Evolutionary conservation across 164 flowering plant species (phyloP).

Genomic region (Magnolia kwangsiensis): DNA sequence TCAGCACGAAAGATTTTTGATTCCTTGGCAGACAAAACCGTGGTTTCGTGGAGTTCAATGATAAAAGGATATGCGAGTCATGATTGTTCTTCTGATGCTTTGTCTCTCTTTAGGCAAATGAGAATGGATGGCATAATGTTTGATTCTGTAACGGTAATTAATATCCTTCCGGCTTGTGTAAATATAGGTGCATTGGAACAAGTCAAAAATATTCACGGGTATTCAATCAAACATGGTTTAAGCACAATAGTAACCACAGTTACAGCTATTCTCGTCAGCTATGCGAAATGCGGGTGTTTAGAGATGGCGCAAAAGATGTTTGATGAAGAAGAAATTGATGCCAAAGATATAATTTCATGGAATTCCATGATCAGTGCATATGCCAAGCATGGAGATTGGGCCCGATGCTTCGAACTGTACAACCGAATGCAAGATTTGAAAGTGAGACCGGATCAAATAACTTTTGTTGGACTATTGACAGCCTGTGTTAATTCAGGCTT

Average conservation of each 20-base stretch:
- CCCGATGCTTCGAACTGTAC: slow-evolving; percentile 35
- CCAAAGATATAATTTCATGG: slow-evolving; percentile 48
- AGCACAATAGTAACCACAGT: slow-evolving; percentile 24
- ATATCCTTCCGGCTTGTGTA: slow-evolving; percentile 58
- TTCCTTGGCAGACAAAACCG: slow-evolving; percentile 27
- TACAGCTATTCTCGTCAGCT: slow-evolving; percentile 48
- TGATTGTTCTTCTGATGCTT: slow-evolving; percentile 35
- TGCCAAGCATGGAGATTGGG: slow-evolving; percentile 52
- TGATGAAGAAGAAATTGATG: slow-evolving; percentile 33
- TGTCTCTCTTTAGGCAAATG: slow-evolving; percentile 45
- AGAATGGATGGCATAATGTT: slow-evolving; percentile 32
- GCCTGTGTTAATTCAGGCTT: slow-evolving; percentile 66
- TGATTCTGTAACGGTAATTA: slow-evolving; percentile 45
- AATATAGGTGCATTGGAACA: slow-evolving; percentile 42
- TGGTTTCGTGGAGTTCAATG: slow-evolving; percentile 60
- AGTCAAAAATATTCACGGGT: slow-evolving; percentile 50
- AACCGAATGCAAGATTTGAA: slow-evolving; percentile 34
- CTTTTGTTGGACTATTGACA: slow-evolving; percentile 53
- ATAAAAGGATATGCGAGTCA: slow-evolving; percentile 43
- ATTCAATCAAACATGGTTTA: slow-evolving; percentile 32
- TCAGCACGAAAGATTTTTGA: slow-evolving; percentile 40
- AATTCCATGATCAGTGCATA: slow-evolving; percentile 60
- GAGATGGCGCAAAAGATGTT: slow-evolving; percentile 50
- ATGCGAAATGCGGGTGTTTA: slow-evolving; percentile 63
- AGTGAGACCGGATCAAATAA: slow-evolving; percentile 44